Percentiles rank a stretch among this genome's conserved stretches.
phyloP scores from a whole-genome alignment of 257 asterid genomes.

The Fraxinus americana region DNA sequence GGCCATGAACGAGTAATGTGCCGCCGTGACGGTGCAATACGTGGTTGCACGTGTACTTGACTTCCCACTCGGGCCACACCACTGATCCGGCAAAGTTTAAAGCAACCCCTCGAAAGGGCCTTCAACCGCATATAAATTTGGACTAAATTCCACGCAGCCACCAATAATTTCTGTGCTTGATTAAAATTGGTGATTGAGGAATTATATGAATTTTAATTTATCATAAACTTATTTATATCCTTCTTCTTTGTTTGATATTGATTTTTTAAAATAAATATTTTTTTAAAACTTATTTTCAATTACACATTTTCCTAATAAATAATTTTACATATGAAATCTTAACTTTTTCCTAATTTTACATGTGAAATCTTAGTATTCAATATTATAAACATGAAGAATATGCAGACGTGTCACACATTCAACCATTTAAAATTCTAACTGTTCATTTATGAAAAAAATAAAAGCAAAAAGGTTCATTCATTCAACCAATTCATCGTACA shows the following conservation, averaged over 20 bases:
- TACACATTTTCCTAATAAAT: too few species aligned
- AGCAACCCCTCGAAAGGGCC: constrained; percentile 2
- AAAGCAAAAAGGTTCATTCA: too few species aligned
- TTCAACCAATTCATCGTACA: too few species aligned
- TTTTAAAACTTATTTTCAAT: too few species aligned
- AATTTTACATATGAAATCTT: too few species aligned
- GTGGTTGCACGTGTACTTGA: constrained; percentile 27
- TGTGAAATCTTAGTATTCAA: background rate
- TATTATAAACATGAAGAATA: background rate
- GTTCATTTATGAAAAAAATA: too few species aligned
- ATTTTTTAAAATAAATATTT: too few species aligned
- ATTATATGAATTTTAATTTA: too few species aligned
- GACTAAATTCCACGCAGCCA: constrained; percentile 13
- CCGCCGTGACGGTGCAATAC: constrained; percentile 17
- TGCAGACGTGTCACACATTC: constrained; percentile 1
- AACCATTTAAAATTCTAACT: background rate
- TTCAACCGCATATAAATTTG: background rate
- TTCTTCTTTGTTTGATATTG: too few species aligned
- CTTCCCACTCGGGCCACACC: background rate
- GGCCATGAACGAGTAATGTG: background rate
- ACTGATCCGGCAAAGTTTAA: constrained; percentile 12
- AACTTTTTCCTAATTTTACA: too few species aligned
- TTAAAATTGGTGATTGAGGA: too few species aligned
- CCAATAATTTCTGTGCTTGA: background rate
- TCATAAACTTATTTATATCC: too few species aligned